These are phyloP conservation scores for Umbilicus rupestris DNA, from an alignment of 164 flowering plant genomes.

Conservation along the genomic window DNA sequence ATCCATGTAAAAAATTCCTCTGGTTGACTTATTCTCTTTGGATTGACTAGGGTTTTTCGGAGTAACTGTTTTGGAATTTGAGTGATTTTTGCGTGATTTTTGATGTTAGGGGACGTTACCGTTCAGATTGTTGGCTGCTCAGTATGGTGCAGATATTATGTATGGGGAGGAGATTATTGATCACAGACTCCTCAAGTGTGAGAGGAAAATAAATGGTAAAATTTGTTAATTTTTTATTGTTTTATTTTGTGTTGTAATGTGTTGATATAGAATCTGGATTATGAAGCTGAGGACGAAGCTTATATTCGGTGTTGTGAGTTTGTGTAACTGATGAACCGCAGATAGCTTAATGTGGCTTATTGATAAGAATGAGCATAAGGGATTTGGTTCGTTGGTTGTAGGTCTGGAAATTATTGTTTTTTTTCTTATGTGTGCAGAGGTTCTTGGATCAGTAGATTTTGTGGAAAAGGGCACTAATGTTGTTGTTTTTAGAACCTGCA, in stretches of 20 bases:
- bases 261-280: background rate
- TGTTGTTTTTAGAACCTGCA: conserved; percentile 85
- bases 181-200: conserved; percentile 76
- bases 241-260: background rate
- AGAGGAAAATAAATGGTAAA: conserved; percentile 62
- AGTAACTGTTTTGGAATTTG: conserved; percentile 1
- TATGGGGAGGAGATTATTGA: conserved; percentile 95
- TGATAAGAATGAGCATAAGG: too few relatives aligned
- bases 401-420: background rate
- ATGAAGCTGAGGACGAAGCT: too few relatives aligned
- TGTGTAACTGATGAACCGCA: too few relatives aligned
- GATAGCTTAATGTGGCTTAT: too few relatives aligned
- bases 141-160: conserved; percentile 87
- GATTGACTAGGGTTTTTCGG: background rate
- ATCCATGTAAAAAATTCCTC: background rate
- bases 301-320: too few relatives aligned
- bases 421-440: conserved; percentile 28
- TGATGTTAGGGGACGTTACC: conserved; percentile 66
- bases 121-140: conserved; percentile 64
- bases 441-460: conserved; percentile 58
- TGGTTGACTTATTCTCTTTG: background rate
- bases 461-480: conserved; percentile 71
- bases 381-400: too few relatives aligned
- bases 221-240: background rate
- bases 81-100: background rate